Evolutionary conservation across 2,329 filamentous ascomycete genomes (phyloP), one percentile per base, ranked within the genome.

Genomic region (Fusarium subtropicale): DNA sequence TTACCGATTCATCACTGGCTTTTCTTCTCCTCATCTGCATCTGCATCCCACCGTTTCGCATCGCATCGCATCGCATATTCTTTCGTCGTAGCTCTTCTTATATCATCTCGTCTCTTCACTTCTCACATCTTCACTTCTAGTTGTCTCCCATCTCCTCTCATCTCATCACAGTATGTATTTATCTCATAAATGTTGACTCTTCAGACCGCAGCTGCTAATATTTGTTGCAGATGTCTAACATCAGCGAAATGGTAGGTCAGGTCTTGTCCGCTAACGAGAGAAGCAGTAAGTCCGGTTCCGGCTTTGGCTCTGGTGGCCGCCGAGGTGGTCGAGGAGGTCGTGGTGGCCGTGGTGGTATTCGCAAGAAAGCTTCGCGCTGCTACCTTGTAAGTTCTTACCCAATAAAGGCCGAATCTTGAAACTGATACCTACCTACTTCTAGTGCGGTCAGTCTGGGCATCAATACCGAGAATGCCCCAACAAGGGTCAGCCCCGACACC

Each of bases 401-500:
- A 5, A 15, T 2, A 9, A 13, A 7, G 15, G 24, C 8, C 6
- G n/a, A 45, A n/a, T n/a, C 28, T 30, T 0, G 5, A 45, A 12
- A 9, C 24, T n/a, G 9, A 28, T 30, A n/a, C 11, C 5, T 28
- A 9, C 10, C 7, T 28, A 16, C 4, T 0, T 8, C 8, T 20
- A 45, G 42, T 46, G 26, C 12, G 11, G 26, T 12, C 13, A 10
- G 12, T 1, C 11, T 26, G 42, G 8, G 18, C 42, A 46, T 46
- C 26, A 13, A 0, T 9, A 28, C 7, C 9, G 5, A 4, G 18
- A 30, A 18, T 46, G 44, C 3, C 44, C 26, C 3, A 7, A 10
- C 11, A 30, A 11, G 26, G 2, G 2, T 6, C 3, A n/a, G 18
- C 8, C 44, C 6, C 44, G 26, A 5, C 7, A 7, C 3, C 0